A percentile compares a stretch with the other conserved stretches of the same genome.
phyloP scores from a whole-genome alignment of 148 eudicot species.

The Dianthus caryophyllus region DNA sequence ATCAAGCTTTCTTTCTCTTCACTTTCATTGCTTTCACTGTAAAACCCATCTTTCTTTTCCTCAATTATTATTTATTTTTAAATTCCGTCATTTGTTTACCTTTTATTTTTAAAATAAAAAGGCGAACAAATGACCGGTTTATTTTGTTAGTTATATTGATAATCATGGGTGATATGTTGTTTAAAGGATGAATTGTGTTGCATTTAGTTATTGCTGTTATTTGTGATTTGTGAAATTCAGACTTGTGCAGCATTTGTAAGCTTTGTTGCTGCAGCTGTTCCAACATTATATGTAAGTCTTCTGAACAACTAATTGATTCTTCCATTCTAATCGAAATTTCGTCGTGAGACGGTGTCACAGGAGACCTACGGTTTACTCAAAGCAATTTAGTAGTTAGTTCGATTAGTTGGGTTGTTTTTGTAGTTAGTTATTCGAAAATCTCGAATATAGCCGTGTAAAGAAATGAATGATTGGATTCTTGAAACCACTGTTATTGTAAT shows the following conservation, averaged over 20 bases:
- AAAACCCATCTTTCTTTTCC: neutral
- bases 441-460: too few species aligned
- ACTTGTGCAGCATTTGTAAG: slow-evolving; percentile 59
- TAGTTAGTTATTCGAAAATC: too few species aligned
- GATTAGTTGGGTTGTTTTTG: neutral
- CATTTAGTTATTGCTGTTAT: neutral
- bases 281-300: slow-evolving; percentile 61
- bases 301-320: neutral
- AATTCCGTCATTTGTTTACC: too few species aligned
- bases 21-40: slow-evolving; percentile 78
- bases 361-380: neutral
- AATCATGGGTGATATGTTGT: neutral
- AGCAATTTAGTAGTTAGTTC: neutral
- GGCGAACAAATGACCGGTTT: too few species aligned
- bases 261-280: slow-evolving; percentile 70
- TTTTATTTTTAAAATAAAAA: too few species aligned
- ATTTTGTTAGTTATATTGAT: neutral
- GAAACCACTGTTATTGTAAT: neutral
- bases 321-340: neutral
- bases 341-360: too few species aligned
- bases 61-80: too few species aligned
- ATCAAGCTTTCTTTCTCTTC: slow-evolving; percentile 59
- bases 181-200: neutral
- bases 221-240: slow-evolving; percentile 41
- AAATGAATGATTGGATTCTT: too few species aligned